Evolutionary conservation across 805 yeast species (phyloP), one percentile per base, ranked within the genome.

Genomic region (Schwanniomyces vanrijiae): DNA sequence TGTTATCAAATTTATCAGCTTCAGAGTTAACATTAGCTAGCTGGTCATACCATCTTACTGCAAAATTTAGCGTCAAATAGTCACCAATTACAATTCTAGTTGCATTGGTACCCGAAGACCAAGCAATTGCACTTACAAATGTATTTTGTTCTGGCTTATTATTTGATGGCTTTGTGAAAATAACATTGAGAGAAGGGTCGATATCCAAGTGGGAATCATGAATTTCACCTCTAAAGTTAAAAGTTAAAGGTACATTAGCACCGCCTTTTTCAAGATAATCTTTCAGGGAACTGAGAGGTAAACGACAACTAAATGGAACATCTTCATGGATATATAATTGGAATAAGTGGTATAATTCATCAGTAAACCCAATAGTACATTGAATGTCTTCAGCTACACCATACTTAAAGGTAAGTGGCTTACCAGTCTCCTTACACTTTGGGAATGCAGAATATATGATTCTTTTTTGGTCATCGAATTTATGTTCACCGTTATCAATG

Each of bases 301-400:
- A 54, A 46, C 85, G 70, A 62, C 94, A 87, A 40, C 86, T 77
- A 59, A 83, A 81, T 24, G 94, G 94, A 7, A 78, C 82, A 60
- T 87, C 94, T 59, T 86, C 86, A 62, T 87, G 94, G 37, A 87
- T 69, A 60, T 86, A 86, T 40, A 86, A 69, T 66, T 87, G 92
- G 62, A 87, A 84, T 48, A 86, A 61, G 58, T 87, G 94, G 59
- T 78, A 87, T 35, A 81, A 56, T 53, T 83, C 85, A 61, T 87
- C 92, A 11, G 78, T 72, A 42, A 87, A 74, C 5, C 66, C 65
- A 21, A 87, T 67, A 2, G 91, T 81, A 59, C 94, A 87, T 53
- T 77, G 76, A 44, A 78, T 46, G 46, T 77, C 78, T 51, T 76
- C 81, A 49, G 73, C 76, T 5, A 64, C 62, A 1, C 81, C 82